Evolutionary conservation across 2,329 filamentous ascomycete species (phyloP).

Genomic region (Mariannaea elegans): DNA sequence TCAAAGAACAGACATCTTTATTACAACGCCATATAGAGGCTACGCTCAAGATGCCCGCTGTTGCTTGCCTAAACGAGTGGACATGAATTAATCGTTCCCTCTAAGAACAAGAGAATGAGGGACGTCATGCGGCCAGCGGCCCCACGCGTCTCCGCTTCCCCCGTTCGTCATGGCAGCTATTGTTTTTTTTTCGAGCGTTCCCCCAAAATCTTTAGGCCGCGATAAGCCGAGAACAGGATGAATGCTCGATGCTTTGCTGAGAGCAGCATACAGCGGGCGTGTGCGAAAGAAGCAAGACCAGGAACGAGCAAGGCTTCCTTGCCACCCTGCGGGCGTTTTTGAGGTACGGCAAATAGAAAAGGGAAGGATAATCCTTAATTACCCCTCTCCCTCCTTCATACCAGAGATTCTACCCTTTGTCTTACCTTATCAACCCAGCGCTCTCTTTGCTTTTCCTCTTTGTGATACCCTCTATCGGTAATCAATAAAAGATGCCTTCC

Average conservation of each 20-base stretch:
- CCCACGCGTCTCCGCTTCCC: conserved; percentile 16
- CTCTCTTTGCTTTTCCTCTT: conserved; percentile 13
- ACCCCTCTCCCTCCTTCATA: conserved; percentile 1
- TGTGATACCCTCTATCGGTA: conserved; percentile 35
- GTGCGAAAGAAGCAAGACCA: conserved; percentile 12
- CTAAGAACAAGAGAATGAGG: neutral
- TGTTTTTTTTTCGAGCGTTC: conserved; percentile 16
- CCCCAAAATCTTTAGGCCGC: conserved; percentile 35
- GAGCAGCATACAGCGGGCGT: neutral
- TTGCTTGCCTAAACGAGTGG: too few relatives aligned
- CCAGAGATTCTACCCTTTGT: conserved; percentile 7
- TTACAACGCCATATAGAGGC: too few relatives aligned
- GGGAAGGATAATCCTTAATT: conserved; percentile 12
- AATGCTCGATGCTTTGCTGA: neutral
- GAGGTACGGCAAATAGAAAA: conserved; percentile 5
- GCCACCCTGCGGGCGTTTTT: too few relatives aligned
- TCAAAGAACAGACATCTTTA: too few relatives aligned
- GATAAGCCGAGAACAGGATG: conserved; percentile 40
- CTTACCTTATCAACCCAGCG: conserved; percentile 26
- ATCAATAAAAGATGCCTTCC: conserved; percentile 46
- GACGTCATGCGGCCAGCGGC: conserved; percentile 38
- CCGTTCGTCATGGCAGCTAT: conserved; percentile 3
- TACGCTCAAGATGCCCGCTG: too few relatives aligned
- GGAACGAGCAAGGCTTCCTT: neutral
- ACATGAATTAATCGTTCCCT: neutral